phyloP scores from a whole-genome alignment of 2,329 filamentous ascomycete species.

The Akanthomyces muscarius region DNA sequence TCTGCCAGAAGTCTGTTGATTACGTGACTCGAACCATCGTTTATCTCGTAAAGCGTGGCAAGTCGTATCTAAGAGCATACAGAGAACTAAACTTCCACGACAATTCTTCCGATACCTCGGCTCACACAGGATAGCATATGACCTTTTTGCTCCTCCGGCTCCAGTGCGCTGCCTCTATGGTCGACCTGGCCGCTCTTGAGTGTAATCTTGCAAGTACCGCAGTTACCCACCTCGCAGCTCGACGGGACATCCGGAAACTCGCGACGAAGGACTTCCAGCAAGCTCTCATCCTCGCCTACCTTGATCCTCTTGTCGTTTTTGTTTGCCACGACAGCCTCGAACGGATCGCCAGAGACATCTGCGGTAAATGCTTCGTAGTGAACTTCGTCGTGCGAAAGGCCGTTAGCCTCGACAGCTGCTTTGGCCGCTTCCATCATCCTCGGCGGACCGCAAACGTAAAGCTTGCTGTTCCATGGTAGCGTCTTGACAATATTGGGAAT shows the following conservation, averaged over 20 bases:
- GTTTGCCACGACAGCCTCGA: constrained; percentile 51
- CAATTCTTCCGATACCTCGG: constrained; percentile 46
- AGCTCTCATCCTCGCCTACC: constrained; percentile 45
- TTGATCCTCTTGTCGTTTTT: constrained; percentile 36
- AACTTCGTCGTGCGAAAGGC: constrained; percentile 47
- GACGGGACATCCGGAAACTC: constrained; percentile 42
- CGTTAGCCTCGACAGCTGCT: constrained; percentile 36
- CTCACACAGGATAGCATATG: constrained; percentile 51
- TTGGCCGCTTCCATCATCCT: constrained; percentile 53
- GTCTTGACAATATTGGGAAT: constrained; percentile 45
- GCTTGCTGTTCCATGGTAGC: constrained; percentile 49
- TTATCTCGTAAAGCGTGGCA: too few relatives aligned
- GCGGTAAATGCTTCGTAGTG: constrained; percentile 59
- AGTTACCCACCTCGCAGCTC: constrained; percentile 53
- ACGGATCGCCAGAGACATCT: constrained; percentile 53
- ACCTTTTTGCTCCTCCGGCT: constrained; percentile 40
- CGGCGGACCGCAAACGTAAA: constrained; percentile 59
- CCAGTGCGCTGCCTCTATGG: constrained; percentile 46
- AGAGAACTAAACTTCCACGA: constrained; percentile 41
- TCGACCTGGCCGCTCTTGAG: constrained; percentile 42
- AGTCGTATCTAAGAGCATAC: too few relatives aligned
- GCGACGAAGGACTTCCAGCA: constrained; percentile 45
- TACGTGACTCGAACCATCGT: too few relatives aligned
- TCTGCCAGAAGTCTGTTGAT: too few relatives aligned
- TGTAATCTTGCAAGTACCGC: constrained; percentile 47